phyloP scores from a whole-genome alignment of 139 green algal species.

The Closterium sp. region DNA sequence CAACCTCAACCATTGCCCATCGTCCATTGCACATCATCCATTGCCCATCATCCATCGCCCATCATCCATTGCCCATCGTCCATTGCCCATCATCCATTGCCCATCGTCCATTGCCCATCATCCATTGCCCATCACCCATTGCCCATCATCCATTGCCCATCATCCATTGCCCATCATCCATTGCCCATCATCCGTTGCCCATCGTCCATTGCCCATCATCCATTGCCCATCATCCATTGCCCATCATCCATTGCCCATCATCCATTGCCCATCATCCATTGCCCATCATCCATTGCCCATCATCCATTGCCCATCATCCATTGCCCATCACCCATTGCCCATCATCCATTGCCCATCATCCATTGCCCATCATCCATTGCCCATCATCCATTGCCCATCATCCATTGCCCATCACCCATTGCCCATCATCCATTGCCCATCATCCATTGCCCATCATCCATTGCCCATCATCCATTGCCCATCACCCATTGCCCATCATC shows the following conservation, averaged over 20 bases:
- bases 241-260: neutral
- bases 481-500: no score
- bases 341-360: neutral
- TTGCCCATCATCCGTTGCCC: neutral
- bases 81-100: no score
- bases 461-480: no score
- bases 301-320: neutral
- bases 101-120: no score
- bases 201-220: no score
- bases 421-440: neutral
- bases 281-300: neutral
- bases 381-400: no score
- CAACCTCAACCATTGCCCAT: no score
- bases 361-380: no score
- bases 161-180: neutral
- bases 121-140: neutral
- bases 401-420: no score
- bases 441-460: neutral
- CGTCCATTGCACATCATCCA: no score
- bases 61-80: neutral
- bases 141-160: neutral
- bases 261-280: neutral
- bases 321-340: neutral
- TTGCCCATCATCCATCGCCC: no score
- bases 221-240: neutral